Conservation (phyloP, 768 basidiomycete genomes). For the Trametes cingulata region DNA sequence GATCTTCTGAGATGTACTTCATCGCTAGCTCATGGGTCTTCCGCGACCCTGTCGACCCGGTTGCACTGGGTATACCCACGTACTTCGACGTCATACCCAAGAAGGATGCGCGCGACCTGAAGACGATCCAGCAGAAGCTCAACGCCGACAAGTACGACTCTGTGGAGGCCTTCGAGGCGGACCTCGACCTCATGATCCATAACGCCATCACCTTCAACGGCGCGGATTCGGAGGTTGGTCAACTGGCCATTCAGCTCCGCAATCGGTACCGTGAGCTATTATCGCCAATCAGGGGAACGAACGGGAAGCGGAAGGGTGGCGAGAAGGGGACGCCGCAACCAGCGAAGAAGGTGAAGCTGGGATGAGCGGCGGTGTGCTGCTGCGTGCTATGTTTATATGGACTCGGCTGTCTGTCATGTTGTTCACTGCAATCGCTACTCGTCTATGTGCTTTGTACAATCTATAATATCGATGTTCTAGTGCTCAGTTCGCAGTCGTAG, state of each 20-base stretch:
- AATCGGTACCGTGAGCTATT: conserved; percentile 57
- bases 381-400: conserved; percentile 18
- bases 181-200: conserved; percentile 82
- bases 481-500: background rate
- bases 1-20: conserved; percentile 1
- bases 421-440: conserved; percentile 19
- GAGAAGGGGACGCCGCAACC: conserved; percentile 62
- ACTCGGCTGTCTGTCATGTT: conserved; percentile 18
- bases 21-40: conserved; percentile 68
- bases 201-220: conserved; percentile 93
- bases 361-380: conserved; percentile 36
- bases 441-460: conserved; percentile 16
- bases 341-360: conserved; percentile 63
- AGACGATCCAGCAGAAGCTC: conserved; percentile 77
- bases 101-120: conserved; percentile 85
- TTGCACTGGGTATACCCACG: conserved; percentile 76
- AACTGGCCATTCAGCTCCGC: conserved; percentile 51
- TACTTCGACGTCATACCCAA: conserved; percentile 86
- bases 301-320: conserved; percentile 67
- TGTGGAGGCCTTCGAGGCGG: conserved; percentile 77
- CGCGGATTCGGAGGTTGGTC: conserved; percentile 74
- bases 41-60: conserved; percentile 87
- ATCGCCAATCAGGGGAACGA: conserved; percentile 46
- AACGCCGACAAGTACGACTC: conserved; percentile 82
- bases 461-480: conserved; percentile 11